Base-by-base conservation (phyloP, 1,284 basidiomycete species). In the Leccinum angustisporum region DNA sequence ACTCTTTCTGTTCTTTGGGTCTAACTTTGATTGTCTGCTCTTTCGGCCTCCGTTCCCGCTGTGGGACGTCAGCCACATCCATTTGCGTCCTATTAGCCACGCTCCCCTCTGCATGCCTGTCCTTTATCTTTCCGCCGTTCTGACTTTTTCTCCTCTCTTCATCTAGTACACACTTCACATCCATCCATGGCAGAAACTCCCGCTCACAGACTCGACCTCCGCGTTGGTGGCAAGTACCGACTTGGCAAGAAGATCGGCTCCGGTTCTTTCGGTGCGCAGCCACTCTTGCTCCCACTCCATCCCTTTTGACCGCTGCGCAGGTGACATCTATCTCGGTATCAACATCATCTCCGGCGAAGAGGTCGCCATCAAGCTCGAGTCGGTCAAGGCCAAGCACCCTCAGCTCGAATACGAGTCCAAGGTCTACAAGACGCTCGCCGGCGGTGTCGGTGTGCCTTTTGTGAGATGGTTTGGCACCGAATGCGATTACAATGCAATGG, bases 331-430 rank as follows among this genome's bases (percentile, higher is more conserved):
- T 79, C 92, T 99, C 64, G 97, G 97, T 65, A 96, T 98, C 79
- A 98, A 99, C 85, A 98, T 99, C 81, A 98, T 99, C 76, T 98
- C 96, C n/a, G 97, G 97, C 57, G 96, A 99, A 77, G 97, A 98
- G 77, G 97, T 99, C 63, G 97, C 96, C 74, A 98, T 99, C 87
- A 99, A 99, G 82, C 91, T 99, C 70, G 97, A 99, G 80, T 98
- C 95, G 1, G 94, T 98, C 80, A 99, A 99, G 80, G 97, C 97
- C 69, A 99, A 99, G 80, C 96, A 98, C 74, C 97, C 97, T n/a
- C 97, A 99, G 80, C 91, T 99, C 72, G 97, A 99, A 79, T 98
- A 99, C 75, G 97, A 99, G 79, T 95, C 89, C 68, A 96, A 96
- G 80, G 93, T 96, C 56, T 95, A 95, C 84, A 97, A 97, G 88